Percentiles rank a stretch among this genome's conserved stretches.
phyloP scores from a whole-genome alignment of 2,329 filamentous ascomycete genomes.

The Aspergillus clavatus region DNA sequence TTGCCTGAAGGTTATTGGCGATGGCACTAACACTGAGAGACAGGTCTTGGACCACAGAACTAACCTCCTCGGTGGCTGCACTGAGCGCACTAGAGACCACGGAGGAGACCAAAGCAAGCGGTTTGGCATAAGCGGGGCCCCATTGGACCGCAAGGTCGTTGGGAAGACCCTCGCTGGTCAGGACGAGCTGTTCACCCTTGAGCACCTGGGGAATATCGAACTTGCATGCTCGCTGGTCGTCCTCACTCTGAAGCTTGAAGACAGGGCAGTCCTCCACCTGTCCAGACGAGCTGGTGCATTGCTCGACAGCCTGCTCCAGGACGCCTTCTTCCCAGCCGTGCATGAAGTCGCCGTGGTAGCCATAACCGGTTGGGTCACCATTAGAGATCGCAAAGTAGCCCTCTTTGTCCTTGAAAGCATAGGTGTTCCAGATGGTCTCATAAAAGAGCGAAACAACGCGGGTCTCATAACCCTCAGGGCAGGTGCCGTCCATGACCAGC shows the following conservation, averaged over 20 bases:
- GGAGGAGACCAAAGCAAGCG: constrained; percentile 12
- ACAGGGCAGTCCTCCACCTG: constrained; percentile 67
- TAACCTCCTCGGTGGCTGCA: not conserved
- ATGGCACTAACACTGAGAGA: constrained; percentile 7
- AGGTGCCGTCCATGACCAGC: constrained; percentile 69
- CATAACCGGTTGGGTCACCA: constrained; percentile 70
- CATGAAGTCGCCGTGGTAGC: constrained; percentile 76
- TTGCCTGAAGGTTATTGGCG: constrained; percentile 4
- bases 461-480: constrained; percentile 63
- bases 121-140: constrained; percentile 41
- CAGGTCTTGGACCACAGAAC: constrained; percentile 1
- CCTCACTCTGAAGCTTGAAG: constrained; percentile 63
- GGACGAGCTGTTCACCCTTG: constrained; percentile 55
- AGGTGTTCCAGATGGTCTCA: constrained; percentile 79
- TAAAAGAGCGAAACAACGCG: constrained; percentile 73
- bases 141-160: constrained; percentile 53
- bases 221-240: constrained; percentile 54
- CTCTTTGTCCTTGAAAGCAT: constrained; percentile 55
- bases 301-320: constrained; percentile 66
- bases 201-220: constrained; percentile 56
- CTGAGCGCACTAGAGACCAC: constrained; percentile 4
- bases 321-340: constrained; percentile 68
- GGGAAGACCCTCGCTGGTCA: constrained; percentile 58
- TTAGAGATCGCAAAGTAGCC: constrained; percentile 74
- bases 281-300: constrained; percentile 68